Base-by-base conservation (phyloP, 768 basidiomycete species). In the Leccinum subgranulosum region DNA sequence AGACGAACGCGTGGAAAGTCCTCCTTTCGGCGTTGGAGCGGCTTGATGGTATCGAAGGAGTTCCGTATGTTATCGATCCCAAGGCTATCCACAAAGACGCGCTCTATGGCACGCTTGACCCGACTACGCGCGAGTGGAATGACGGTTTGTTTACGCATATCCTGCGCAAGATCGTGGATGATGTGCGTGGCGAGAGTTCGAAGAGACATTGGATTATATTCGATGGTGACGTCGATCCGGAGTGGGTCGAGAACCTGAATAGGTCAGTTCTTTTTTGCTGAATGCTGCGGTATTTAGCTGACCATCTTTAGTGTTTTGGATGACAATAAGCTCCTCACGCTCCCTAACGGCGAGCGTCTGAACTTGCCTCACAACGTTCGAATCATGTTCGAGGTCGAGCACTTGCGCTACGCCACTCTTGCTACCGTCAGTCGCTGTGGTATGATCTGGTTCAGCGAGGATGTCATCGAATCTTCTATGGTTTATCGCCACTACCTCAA, bases 371-470 rank as follows among this genome's bases (percentile, higher is more conserved):
- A 93, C 3, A 98, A 98, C 68, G 94, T 99, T 23, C 88, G 97
- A 54, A 95, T 99, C 73, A 96, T 99, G 94, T 98, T 99, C 70
- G 97, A 99, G 72, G 97, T 98, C 56, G 97, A 98, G 71, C 94
- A 97, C 72, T 83, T 99, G 63, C 90, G 87, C 66, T 99, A 96
- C 71, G 97, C 97, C 0, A 99, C 97, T 4, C 85, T 90, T 54
- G 97, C 97, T 15, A 99, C 97, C 27, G 97, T 99, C 79, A 97
- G 94, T 84, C 95, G 97, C 55, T 99, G 97, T 68, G 97, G 97
- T 71, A 99, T 99, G 97, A 96, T 99, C 65, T 99, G 97, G 97
- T 99, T 99, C 77, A 98, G 94, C 70, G 94, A 98, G 57, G 94
- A 98, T 62, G 86, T 97, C 49, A 85, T 99, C 27, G 88, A 92